Evolutionary conservation across 2,329 filamentous ascomycete species (phyloP).

Genomic region (Talaromyces sp.): DNA sequence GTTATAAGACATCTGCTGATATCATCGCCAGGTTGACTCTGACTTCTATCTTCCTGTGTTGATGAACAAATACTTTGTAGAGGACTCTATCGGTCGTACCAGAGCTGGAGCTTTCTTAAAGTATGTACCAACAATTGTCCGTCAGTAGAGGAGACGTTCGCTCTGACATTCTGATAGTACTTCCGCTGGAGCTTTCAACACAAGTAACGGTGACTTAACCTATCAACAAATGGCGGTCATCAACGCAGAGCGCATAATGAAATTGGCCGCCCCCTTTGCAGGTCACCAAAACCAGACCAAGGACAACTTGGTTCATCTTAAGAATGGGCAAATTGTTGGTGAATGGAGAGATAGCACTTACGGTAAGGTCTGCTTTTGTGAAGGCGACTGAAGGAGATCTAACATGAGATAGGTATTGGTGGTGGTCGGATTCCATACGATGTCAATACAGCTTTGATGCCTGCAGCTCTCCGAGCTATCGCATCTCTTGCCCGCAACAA

Average conservation of each 20-base stretch:
- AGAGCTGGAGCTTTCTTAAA: constrained; percentile 38
- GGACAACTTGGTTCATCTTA: constrained; percentile 58
- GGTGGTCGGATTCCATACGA: constrained; percentile 63
- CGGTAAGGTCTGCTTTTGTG: constrained; percentile 33
- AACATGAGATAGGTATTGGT: constrained; percentile 41
- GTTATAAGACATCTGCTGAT: not conserved
- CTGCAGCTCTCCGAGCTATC: constrained; percentile 59
- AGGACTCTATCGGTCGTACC: constrained; percentile 41
- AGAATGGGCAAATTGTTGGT: constrained; percentile 53
- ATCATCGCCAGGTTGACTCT: constrained; percentile 50
- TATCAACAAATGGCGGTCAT: constrained; percentile 52
- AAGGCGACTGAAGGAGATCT: not conserved
- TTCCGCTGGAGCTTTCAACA: constrained; percentile 49
- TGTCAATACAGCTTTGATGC: constrained; percentile 61
- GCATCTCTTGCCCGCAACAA: constrained; percentile 49
- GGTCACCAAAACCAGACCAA: constrained; percentile 41
- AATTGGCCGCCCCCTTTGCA: constrained; percentile 53
- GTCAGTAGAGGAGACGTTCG: not conserved
- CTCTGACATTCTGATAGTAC: constrained; percentile 30
- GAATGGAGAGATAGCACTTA: constrained; percentile 62
- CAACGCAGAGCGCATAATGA: constrained; percentile 59
- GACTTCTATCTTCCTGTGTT: constrained; percentile 60
- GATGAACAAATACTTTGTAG: constrained; percentile 57
- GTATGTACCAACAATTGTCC: constrained; percentile 16
- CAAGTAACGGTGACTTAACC: constrained; percentile 51